phyloP scores from a whole-genome alignment of 305 asterid species.

The Coffea humblotiana region DNA sequence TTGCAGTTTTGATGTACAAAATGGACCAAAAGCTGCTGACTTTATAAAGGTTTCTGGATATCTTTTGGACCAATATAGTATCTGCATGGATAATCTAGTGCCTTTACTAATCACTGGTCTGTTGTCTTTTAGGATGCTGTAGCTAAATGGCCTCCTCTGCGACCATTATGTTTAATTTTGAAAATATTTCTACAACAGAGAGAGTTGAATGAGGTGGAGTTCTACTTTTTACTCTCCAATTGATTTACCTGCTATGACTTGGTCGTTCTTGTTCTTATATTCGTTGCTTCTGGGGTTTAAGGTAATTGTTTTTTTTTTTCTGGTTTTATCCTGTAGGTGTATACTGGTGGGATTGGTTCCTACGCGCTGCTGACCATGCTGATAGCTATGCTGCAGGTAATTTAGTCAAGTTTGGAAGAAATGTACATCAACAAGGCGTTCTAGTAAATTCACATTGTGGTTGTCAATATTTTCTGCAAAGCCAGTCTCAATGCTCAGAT shows the following conservation, averaged over 20 bases:
- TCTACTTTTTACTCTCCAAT: slow-evolving; percentile 14
- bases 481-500: not conserved
- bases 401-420: slow-evolving; percentile 12
- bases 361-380: slow-evolving; percentile 96
- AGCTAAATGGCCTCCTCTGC: slow-evolving; percentile 76
- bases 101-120: slow-evolving; percentile 9
- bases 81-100: not conserved
- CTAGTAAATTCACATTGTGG: not conserved
- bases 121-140: slow-evolving; percentile 62
- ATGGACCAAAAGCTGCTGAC: slow-evolving; percentile 96
- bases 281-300: slow-evolving; percentile 1
- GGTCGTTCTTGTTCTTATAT: not conserved
- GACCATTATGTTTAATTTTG: slow-evolving; percentile 85
- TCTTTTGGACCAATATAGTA: not conserved
- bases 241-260: not conserved
- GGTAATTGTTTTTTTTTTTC: slow-evolving; percentile 6
- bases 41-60: slow-evolving; percentile 59
- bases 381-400: slow-evolving; percentile 88
- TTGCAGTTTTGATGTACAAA: slow-evolving; percentile 83
- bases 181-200: slow-evolving; percentile 92
- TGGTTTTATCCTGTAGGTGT: slow-evolving; percentile 53
- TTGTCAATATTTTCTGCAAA: not conserved
- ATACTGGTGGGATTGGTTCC: slow-evolving; percentile 97
- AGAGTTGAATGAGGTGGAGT: slow-evolving; percentile 84
- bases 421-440: not conserved